phyloP scores from a whole-genome alignment of 2,329 filamentous ascomycete species.

The Trichoderma atrobrunneum region DNA sequence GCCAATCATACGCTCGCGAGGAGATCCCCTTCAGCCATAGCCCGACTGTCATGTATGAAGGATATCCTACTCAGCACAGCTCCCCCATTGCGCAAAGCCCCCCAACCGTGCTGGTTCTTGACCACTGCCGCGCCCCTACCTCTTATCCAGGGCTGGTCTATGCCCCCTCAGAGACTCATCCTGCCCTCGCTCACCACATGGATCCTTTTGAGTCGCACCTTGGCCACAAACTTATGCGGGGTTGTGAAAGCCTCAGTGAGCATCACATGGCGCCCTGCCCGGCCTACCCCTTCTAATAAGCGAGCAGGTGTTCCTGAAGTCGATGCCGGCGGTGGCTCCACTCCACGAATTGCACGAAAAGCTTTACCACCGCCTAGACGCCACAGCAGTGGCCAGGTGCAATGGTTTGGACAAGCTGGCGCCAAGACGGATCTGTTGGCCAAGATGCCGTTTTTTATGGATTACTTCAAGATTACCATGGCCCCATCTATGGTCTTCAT shows the following conservation, averaged over 20 bases:
- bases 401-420: slow-evolving; percentile 47
- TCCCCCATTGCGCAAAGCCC: slow-evolving; percentile 57
- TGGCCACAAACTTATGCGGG: slow-evolving; percentile 51
- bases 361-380: slow-evolving; percentile 44
- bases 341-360: slow-evolving; percentile 39
- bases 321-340: slow-evolving; percentile 52
- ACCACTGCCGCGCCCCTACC: slow-evolving; percentile 53
- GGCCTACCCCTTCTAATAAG: slow-evolving; percentile 38
- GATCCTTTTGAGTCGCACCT: slow-evolving; percentile 57
- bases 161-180: slow-evolving; percentile 58
- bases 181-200: slow-evolving; percentile 55
- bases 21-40: slow-evolving; percentile 56
- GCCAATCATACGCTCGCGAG: slow-evolving; percentile 55
- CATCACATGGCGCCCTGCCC: slow-evolving; percentile 35
- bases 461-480: slow-evolving; percentile 91
- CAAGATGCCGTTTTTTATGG: slow-evolving; percentile 83
- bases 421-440: slow-evolving; percentile 64
- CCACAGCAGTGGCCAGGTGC: slow-evolving; percentile 44
- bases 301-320: slow-evolving; percentile 50
- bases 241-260: slow-evolving; percentile 57
- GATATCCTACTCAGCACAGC: slow-evolving; percentile 47
- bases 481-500: slow-evolving; percentile 90
- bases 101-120: slow-evolving; percentile 53
- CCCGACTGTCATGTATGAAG: slow-evolving; percentile 57
- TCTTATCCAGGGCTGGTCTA: slow-evolving; percentile 62